Base-by-base conservation (phyloP, 2,329 filamentous ascomycete genomes). In the Sporothrix protearum region DNA sequence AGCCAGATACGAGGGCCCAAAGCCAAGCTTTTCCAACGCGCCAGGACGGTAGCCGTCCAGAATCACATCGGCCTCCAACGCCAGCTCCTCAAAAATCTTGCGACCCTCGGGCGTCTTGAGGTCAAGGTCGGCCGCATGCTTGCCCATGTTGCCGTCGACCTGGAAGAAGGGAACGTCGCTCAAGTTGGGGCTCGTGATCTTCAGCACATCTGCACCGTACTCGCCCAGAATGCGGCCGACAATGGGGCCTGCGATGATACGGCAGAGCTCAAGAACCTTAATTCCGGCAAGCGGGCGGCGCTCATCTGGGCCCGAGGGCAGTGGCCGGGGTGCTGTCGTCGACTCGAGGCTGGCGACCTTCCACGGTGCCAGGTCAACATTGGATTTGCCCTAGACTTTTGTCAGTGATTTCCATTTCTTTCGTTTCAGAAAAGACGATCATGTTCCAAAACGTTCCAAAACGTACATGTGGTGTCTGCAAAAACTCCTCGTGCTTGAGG, bases 1-100 rank as follows among this genome's bases (percentile, higher is more conserved):
- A 8, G 82, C 76, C 39, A 85, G 74, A n/a, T 79, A 79, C 10
- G 83, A 76, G 2, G 82, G 77, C 0, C 83, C 80, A 19, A 84
- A 78, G 0, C 82, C 82, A n/a, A 78, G 79, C 33, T 79, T 78
- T 47, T 79, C 78, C 64, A 88, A 78, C 10, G 80, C 79, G 7
- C 80, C 81, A 9, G 81, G 80, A 9, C 85, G 80, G 79, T 84
- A 88, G 33, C 86, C 85, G 72, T 87, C 83, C 28, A 88, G 77
- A 71, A 87, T 83, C 47, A 87, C 82, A 75, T 88, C 86, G 1
- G 82, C 85, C 1, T 84, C 83, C 5, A 76, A 75, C 14, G 86
- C 76, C 9, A 81, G 78, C 1, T 76, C 75, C 71, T 79, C 80
- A 70, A 93, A 91, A 0, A 79, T 78, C 9, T 78, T 77, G 19